Percentiles rank a stretch among this genome's conserved stretches.
phyloP scores from a whole-genome alignment of 1,284 basidiomycete genomes.

The Ceratobasidium sp. region DNA sequence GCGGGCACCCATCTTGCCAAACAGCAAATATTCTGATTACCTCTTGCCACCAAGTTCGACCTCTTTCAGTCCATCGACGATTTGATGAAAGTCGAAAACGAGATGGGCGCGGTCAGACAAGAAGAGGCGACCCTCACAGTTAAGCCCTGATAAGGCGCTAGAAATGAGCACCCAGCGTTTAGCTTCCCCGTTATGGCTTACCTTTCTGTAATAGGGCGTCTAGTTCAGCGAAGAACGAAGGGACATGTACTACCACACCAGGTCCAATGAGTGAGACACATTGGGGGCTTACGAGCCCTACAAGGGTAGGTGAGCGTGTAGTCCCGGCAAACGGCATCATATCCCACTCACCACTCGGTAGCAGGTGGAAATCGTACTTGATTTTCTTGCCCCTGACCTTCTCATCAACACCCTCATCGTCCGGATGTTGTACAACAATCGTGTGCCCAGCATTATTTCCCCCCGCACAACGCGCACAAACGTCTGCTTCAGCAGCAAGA shows the following conservation, averaged over 20 bases:
- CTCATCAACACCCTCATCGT: conserved; percentile 62
- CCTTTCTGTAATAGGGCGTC: conserved; percentile 90
- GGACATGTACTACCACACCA: conserved; percentile 95
- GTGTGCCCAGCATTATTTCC: conserved; percentile 99
- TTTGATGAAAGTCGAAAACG: conserved; percentile 99
- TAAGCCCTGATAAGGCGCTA: conserved; percentile 71
- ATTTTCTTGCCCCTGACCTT: conserved; percentile 66
- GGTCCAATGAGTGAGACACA: conserved; percentile 92
- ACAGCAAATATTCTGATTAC: conserved; percentile 57
- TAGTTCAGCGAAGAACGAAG: conserved; percentile 95
- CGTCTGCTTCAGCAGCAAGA: conserved; percentile 86
- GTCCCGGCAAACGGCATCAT: conserved; percentile 36
- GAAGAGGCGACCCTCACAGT: conserved; percentile 88
- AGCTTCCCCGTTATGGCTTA: conserved; percentile 56
- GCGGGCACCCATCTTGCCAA: not conserved
- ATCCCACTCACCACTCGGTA: conserved; percentile 87
- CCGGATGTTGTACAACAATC: conserved; percentile 85
- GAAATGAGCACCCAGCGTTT: not conserved
- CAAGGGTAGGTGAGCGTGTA: conserved; percentile 3
- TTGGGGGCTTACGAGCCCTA: conserved; percentile 90
- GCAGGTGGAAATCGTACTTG: conserved; percentile 95
- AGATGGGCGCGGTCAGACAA: conserved; percentile 97
- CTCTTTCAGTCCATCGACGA: conserved; percentile 98
- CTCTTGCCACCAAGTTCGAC: conserved; percentile 94
- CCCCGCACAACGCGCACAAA: conserved; percentile 97